Base-by-base conservation (phyloP, 129 eudicot species). In the Arctium lappa region DNA sequence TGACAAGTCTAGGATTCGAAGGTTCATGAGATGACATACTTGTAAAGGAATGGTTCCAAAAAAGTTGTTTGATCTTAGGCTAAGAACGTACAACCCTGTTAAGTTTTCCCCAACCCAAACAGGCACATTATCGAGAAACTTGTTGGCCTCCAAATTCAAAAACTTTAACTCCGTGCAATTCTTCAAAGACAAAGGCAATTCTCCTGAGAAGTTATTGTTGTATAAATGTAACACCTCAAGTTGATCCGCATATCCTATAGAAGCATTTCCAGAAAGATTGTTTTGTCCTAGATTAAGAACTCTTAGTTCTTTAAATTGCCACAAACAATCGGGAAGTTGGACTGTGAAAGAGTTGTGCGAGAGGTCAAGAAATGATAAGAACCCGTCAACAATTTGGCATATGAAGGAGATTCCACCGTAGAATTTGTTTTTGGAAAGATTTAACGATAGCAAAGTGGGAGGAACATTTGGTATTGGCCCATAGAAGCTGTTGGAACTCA, bases 1-100 rank as follows among this genome's bases (percentile, higher is more conserved):
- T 8, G 87, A 84, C 32, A 84, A 31, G 62, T 84, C 87, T 30
- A 84, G 66, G 33, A 84, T 50, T 79, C 79, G 87, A 79, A 84
- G 81, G 74, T 74, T 27, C 11, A 16, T 11, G 4, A 84, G 69
- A 1, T 37, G 29, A 84, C 87, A 79, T 48, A 89, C 13, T 2
- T 37, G 73, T 75, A 18, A 71, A 69, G 92, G 84, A 2, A 86
- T 33, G n/a, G 68, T 40, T 48, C 89, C 86, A 11, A 2, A 2
- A n/a, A 86, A 86, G 0, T 70, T 8, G 34, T 86, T 82, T 5
- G 77, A 69, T 27, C 78, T 15, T 1, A 86, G 60, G 69, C 76
- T 48, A 3, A 86, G 27, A 50, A 46, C 40, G 10, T 10, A 46
- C 50, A 86, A 75, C 30, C 2, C 3, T 8, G 39, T 3, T 3